A percentile compares a stretch with the other conserved stretches of the same genome.
Conservation (phyloP, 108 stramenopile genomes). For the Cyclotella cryptica region DNA sequence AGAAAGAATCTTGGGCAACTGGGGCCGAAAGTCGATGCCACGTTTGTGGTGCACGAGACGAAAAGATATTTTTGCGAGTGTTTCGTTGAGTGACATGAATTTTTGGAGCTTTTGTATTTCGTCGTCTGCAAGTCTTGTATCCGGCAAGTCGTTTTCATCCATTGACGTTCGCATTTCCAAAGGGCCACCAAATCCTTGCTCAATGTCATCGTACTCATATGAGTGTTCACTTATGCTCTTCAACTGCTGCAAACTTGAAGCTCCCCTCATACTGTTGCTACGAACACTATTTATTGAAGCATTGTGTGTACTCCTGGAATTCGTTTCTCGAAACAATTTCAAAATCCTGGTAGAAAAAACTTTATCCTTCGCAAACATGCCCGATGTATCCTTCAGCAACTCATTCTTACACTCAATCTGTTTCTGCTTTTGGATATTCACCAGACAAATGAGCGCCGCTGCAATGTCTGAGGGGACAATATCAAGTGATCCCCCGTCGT, state of each 20-base stretch:
- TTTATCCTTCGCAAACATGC: constrained; percentile 48
- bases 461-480: constrained; percentile 61
- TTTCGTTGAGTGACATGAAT: too few relatives aligned
- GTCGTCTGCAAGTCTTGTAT: too few relatives aligned
- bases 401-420: constrained; percentile 48
- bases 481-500: constrained; percentile 71
- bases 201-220: neutral
- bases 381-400: constrained; percentile 31
- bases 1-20: too few relatives aligned
- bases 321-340: constrained; percentile 36
- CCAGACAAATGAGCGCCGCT: constrained; percentile 54
- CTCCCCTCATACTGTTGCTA: neutral
- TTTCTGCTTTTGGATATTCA: constrained; percentile 55
- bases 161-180: too few relatives aligned
- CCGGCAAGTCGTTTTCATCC: too few relatives aligned
- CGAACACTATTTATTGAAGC: neutral
- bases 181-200: constrained; percentile 1
- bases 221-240: too few relatives aligned
- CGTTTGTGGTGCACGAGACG: too few relatives aligned
- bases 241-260: too few relatives aligned
- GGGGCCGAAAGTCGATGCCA: too few relatives aligned
- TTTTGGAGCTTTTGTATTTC: too few relatives aligned
- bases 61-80: too few relatives aligned
- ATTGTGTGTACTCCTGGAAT: neutral
- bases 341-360: constrained; percentile 21